Base-by-base conservation (phyloP, 1,284 basidiomycete species). In the Sanghuangporus weigelae region DNA sequence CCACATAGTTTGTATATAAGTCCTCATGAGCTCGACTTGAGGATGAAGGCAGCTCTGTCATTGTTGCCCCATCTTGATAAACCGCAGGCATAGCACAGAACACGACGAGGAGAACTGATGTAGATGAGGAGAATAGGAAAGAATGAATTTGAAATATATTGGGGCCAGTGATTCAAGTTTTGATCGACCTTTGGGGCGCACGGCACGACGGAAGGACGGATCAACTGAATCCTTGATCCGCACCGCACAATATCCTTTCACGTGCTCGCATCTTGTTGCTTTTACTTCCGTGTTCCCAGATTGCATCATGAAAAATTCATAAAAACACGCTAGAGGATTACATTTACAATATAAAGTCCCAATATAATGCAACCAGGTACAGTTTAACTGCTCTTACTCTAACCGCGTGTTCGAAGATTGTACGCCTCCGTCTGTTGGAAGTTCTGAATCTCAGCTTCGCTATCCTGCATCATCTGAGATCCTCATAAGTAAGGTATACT, bases 401-500 rank as follows among this genome's bases (percentile, higher is more conserved):
- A 75, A 21, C 66, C 66, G 38, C 80, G 74, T 35, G 78, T 78
- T 36, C 80, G 76, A 56, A 78, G 77, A 62, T 81, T 78, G 42
- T 89, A 81, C 11, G 86, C 89, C 71, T 92, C 89, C 0, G 89
- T 90, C 72, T 90, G 86, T 31, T 88, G 81, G 75, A 91, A 93
- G 26, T 85, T 80, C 65, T 85, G 83, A 68, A 95, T 92, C 62
- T 90, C 85, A 5, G 70, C 78, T 74, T 95, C 93, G 69, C 89
- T 89, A 70, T 91, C 91, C 8, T 84, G 74, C 87, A 94, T 89
- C 93, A 95, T 95, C 89, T 93, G 66, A 6, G 60, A 57, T n/a
- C 36, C n/a, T 12, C n/a, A 53, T 23, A 58, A 67, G 57, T 67
- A 59, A 60, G 54, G 3, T 62, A 57, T 42, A 35, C 59, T 42